phyloP scores from a whole-genome alignment of 352 stramenopile species.

The Phytophthora podocarpi region DNA sequence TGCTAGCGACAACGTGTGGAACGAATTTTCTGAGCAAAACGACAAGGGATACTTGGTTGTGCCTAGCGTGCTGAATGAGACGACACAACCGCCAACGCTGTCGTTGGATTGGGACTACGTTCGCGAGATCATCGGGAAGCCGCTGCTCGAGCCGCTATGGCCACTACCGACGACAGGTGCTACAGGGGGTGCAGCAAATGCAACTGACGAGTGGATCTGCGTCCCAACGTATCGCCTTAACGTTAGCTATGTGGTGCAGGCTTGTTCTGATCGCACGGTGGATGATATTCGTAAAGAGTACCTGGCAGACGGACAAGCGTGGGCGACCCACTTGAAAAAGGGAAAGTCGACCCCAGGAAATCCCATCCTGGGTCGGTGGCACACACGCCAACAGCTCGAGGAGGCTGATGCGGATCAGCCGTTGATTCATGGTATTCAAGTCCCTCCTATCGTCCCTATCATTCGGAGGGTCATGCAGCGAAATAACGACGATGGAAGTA shows the following conservation, averaged over 20 bases:
- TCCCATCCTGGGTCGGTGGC: conserved; percentile 80
- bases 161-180: conserved; percentile 41
- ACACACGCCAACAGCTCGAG: conserved; percentile 66
- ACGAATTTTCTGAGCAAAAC: conserved; percentile 87
- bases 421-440: conserved; percentile 72
- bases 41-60: conserved; percentile 90
- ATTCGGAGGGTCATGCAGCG: conserved; percentile 86
- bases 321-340: conserved; percentile 63
- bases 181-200: conserved; percentile 19
- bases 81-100: conserved; percentile 19
- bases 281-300: conserved; percentile 54
- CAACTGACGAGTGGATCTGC: conserved; percentile 64
- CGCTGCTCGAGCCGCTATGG: conserved; percentile 75
- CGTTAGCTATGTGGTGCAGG: conserved; percentile 70
- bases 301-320: conserved; percentile 51
- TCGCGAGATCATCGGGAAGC: conserved; percentile 59
- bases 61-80: conserved; percentile 44
- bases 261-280: conserved; percentile 45
- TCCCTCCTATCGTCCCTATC: conserved; percentile 77
- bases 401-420: conserved; percentile 60
- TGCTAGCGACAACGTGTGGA: conserved; percentile 60
- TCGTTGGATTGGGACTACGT: conserved; percentile 75
- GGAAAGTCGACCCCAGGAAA: conserved; percentile 69
- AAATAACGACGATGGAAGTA: conserved; percentile 64
- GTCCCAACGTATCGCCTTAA: conserved; percentile 75